Evolutionary conservation across 2,329 filamentous ascomycete genomes (phyloP).

Genomic region (Exophiala xenobiotica): DNA sequence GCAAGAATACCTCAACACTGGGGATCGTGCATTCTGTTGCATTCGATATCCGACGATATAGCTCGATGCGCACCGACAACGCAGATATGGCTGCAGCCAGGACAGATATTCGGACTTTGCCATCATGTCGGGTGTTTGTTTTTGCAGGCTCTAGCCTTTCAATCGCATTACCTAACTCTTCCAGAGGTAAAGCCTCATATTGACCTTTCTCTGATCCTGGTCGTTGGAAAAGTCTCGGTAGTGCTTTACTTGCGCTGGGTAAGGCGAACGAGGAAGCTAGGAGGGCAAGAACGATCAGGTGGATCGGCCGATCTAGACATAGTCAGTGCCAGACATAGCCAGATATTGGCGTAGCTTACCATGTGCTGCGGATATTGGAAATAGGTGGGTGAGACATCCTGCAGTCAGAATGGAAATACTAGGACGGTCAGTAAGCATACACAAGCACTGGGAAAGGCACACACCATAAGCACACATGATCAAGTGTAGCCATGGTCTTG

Average conservation of each 20-base stretch:
- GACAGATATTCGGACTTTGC: conserved; percentile 23
- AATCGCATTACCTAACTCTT: conserved; percentile 14
- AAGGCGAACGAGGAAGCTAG: conserved; percentile 41
- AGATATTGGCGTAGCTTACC: conserved; percentile 32
- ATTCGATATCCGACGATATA: conserved; percentile 42
- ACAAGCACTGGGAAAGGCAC: neutral
- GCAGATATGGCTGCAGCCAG: conserved; percentile 28
- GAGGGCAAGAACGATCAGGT: conserved; percentile 44
- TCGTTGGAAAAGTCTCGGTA: conserved; percentile 30
- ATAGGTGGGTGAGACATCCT: conserved; percentile 37
- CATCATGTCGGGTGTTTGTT: conserved; percentile 3
- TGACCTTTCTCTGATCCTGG: conserved; percentile 2
- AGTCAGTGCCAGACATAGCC: neutral
- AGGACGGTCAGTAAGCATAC: conserved; percentile 24
- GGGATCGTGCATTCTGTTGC: conserved; percentile 45
- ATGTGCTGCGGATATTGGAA: conserved; percentile 41
- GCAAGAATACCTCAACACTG: conserved; percentile 35
- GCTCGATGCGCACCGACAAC: conserved; percentile 38
- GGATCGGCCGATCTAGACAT: conserved; percentile 46
- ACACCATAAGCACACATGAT: conserved; percentile 19
- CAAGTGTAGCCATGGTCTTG: conserved; percentile 11
- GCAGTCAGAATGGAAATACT: conserved; percentile 34
- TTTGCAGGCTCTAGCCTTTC: conserved; percentile 9
- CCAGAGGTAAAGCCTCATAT: conserved; percentile 20
- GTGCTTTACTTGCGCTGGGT: conserved; percentile 38